phyloP scores from a whole-genome alignment of 345 rosid genomes.

The Syzygium grande region DNA sequence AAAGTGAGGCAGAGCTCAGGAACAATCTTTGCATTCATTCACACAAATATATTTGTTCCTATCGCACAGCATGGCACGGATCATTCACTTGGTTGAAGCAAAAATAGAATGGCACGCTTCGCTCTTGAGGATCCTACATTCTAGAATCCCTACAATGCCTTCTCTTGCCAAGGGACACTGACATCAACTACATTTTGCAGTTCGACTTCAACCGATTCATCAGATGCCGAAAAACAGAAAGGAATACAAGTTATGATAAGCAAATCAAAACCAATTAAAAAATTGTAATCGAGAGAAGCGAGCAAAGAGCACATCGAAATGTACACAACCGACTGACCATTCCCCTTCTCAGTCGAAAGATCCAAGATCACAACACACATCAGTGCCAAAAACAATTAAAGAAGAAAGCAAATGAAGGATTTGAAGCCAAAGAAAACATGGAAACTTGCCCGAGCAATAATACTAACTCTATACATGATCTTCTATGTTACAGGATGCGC shows the following conservation, averaged over 20 bases:
- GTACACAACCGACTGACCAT: neutral
- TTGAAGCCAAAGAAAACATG: neutral
- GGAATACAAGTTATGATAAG: neutral
- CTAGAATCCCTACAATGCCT: neutral
- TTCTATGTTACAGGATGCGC: constrained; percentile 43
- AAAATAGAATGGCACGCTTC: neutral
- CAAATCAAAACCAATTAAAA: neutral
- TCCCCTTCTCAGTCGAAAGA: neutral
- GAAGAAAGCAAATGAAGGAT: neutral
- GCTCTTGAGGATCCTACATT: neutral
- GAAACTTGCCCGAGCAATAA: neutral
- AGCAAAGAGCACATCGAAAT: neutral
- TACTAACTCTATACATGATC: constrained; percentile 41
- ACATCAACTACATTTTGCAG: neutral
- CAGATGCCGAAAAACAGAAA: neutral
- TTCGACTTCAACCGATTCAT: neutral
- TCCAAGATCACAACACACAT: neutral
- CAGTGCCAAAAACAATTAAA: neutral
- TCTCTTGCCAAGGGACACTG: neutral
- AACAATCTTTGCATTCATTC: neutral
- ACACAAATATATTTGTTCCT: neutral
- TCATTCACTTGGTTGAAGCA: neutral
- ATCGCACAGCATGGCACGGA: neutral
- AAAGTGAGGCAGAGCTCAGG: neutral
- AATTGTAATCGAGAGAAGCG: neutral